Evolutionary conservation across 495 filamentous ascomycete species (phyloP), one percentile per base, ranked within the genome.

Genomic region (Bombardia bombarda): DNA sequence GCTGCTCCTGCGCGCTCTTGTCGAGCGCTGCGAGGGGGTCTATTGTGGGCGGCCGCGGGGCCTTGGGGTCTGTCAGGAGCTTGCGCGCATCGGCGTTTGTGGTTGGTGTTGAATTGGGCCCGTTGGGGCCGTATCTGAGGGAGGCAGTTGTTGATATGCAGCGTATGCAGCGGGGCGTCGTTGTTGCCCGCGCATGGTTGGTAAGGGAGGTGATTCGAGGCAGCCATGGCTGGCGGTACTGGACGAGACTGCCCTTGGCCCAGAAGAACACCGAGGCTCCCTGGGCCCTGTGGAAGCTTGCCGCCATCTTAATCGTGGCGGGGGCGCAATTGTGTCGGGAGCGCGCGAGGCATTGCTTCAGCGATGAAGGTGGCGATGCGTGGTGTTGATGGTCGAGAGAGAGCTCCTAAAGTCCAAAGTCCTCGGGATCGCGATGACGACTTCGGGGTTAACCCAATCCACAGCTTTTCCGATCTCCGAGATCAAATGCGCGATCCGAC

Each of bases 1-100:
- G 77, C 66, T 97, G 92, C 61, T 95, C 89, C 52, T 88, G 85
- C 8, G 75, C 84, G 16, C 52, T 68, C 61, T 78, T 78, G 32
- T 72, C 72, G 21, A 71, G 40, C 4, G 60, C 39, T 19, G 56
- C 56, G 34, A 61, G 56, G 10, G 58, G 58, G 17, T 61, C 58
- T 33, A 42, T 30, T 16, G 53, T 17, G 5, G 42, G 31, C 10
- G 50, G 47, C 0, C 24, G 40, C 13, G 23, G 13, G 12, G 35
- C 26, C 25, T 37, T 38, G 4, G 12, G 10, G 17, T 16, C 9
- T 30, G 38, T 38, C 18, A 21, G 7, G 25, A 8, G 45, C 16
- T 41, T 34, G 34, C 40, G 28, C 9, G 16, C 49, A 41, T 41
- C 24, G 40, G 22, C 18, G 22, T 25, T 37, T 32, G 45, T 9